Percentiles rank a stretch among this genome's conserved stretches.
Conservation (phyloP, 495 filamentous ascomycete genomes). For the Penicillium cataractarum region DNA sequence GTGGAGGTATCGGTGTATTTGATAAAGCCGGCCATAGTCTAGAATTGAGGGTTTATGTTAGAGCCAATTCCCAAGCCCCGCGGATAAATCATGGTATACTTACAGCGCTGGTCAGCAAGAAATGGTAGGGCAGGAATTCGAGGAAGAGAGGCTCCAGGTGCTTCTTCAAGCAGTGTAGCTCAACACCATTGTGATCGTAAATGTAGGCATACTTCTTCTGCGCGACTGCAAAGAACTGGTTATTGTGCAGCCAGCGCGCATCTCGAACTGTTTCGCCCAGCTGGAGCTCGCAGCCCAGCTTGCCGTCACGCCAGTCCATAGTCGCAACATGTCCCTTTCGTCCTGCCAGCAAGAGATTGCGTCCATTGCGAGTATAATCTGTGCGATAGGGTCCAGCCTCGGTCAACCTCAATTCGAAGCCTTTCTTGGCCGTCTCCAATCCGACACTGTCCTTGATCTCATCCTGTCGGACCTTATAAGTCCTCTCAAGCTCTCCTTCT, state of each 20-base stretch:
- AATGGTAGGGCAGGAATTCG: conserved; percentile 96
- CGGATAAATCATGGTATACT: no score
- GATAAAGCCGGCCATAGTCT: conserved; percentile 81
- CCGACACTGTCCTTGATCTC: conserved; percentile 77
- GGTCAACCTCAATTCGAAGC: conserved; percentile 85
- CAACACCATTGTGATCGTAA: conserved; percentile 86
- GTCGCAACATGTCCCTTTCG: conserved; percentile 94
- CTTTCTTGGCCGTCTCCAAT: conserved; percentile 84
- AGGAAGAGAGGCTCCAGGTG: conserved; percentile 92
- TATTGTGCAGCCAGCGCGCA: conserved; percentile 92
- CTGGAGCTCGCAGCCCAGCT: conserved; percentile 87
- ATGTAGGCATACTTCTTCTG: conserved; percentile 98
- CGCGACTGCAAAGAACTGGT: conserved; percentile 94
- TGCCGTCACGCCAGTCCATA: conserved; percentile 95
- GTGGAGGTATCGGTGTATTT: conserved; percentile 97
- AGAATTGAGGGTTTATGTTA: conserved; percentile 10
- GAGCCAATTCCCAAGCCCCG: conserved; percentile 1
- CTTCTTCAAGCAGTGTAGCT: conserved; percentile 86
- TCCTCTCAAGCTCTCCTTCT: conserved; percentile 84
- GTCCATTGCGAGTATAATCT: conserved; percentile 89
- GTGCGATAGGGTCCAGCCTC: conserved; percentile 81
- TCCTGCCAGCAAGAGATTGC: conserved; percentile 81
- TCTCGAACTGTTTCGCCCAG: conserved; percentile 87
- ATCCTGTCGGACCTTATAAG: conserved; percentile 88
- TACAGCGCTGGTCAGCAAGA: conserved; percentile 84